Conservation (phyloP, 1,139 yeast genomes). For the Magnusiomyces fungicola region DNA sequence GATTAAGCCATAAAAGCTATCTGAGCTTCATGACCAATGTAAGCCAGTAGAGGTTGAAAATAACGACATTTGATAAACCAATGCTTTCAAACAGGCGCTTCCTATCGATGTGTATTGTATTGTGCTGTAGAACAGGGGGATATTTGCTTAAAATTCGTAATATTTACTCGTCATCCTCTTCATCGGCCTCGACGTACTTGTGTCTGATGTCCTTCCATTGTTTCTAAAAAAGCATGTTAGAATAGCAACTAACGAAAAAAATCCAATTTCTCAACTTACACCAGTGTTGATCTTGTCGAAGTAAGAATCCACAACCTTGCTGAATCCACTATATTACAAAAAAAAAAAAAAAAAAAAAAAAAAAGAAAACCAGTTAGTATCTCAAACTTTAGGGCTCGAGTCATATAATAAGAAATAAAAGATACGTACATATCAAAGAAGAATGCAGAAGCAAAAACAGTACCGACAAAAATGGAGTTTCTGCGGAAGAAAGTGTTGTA, state of each 20-base stretch:
- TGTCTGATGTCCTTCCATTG: slow-evolving; percentile 93
- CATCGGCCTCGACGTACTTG: slow-evolving; percentile 37
- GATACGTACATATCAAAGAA: slow-evolving; percentile 62
- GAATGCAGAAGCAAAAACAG: slow-evolving; percentile 81
- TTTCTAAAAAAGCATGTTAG: slow-evolving; percentile 37
- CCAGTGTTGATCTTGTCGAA: slow-evolving; percentile 89
- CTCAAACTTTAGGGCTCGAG: too few species aligned
- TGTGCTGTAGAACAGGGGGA: neutral
- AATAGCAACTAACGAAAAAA: neutral
- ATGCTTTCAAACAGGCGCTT: too few species aligned
- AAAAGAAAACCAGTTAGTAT: neutral
- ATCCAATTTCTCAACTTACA: slow-evolving; percentile 24
- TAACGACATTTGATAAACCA: too few species aligned
- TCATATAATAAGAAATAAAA: neutral
- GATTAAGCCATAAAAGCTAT: too few species aligned
- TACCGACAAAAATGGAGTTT: slow-evolving; percentile 84
- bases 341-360: slow-evolving; percentile 16
- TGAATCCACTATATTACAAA: slow-evolving; percentile 45
- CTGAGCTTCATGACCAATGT: too few species aligned
- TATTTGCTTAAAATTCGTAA: neutral
- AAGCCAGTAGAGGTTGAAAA: too few species aligned
- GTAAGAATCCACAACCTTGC: slow-evolving; percentile 68
- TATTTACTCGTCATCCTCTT: slow-evolving; percentile 30
- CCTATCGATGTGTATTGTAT: too few species aligned
- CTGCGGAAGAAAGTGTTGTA: slow-evolving; percentile 80